phyloP scores from a whole-genome alignment of 2,329 filamentous ascomycete species.

The Colletotrichum costaricense region DNA sequence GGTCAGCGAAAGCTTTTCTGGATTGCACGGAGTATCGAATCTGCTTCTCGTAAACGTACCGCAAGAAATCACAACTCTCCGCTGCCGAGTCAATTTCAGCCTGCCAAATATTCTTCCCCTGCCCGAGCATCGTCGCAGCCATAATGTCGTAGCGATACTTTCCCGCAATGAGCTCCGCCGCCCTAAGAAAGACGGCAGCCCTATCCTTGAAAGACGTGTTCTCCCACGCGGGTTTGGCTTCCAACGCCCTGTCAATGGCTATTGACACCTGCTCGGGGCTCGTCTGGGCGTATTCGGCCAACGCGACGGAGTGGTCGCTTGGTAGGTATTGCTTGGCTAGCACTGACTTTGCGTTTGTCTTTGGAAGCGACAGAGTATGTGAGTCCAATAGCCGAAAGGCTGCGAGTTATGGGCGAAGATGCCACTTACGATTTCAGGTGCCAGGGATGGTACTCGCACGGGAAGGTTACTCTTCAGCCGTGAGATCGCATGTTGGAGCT shows the following conservation, averaged over 20 bases:
- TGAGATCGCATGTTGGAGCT: slow-evolving; percentile 79
- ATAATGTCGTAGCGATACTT: slow-evolving; percentile 98
- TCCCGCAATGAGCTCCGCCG: slow-evolving; percentile 86
- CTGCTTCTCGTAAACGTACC: slow-evolving; percentile 44
- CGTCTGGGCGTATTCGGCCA: slow-evolving; percentile 89
- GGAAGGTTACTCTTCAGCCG: slow-evolving; percentile 75
- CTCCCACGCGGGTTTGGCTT: slow-evolving; percentile 90
- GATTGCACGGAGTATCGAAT: too few relatives aligned
- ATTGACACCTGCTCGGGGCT: slow-evolving; percentile 78
- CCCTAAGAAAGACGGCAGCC: slow-evolving; percentile 94
- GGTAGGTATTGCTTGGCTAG: slow-evolving; percentile 79
- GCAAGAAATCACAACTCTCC: slow-evolving; percentile 91
- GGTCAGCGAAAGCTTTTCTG: too few relatives aligned
- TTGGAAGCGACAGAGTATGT: slow-evolving; percentile 48
- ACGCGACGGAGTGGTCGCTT: slow-evolving; percentile 77
- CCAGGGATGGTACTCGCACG: slow-evolving; percentile 84
- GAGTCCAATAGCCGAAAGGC: too few relatives aligned
- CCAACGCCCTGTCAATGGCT: slow-evolving; percentile 86
- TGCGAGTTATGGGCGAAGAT: not conserved
- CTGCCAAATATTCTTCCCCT: slow-evolving; percentile 99
- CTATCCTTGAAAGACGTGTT: slow-evolving; percentile 88
- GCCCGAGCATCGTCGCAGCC: slow-evolving; percentile 94
- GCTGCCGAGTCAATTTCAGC: slow-evolving; percentile 97
- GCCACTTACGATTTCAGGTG: slow-evolving; percentile 76
- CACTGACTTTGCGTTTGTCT: slow-evolving; percentile 74